A percentile compares a stretch with the other conserved stretches of the same genome.
Conservation (phyloP, 73 alveolate species). For the Stentor roeselii region DNA sequence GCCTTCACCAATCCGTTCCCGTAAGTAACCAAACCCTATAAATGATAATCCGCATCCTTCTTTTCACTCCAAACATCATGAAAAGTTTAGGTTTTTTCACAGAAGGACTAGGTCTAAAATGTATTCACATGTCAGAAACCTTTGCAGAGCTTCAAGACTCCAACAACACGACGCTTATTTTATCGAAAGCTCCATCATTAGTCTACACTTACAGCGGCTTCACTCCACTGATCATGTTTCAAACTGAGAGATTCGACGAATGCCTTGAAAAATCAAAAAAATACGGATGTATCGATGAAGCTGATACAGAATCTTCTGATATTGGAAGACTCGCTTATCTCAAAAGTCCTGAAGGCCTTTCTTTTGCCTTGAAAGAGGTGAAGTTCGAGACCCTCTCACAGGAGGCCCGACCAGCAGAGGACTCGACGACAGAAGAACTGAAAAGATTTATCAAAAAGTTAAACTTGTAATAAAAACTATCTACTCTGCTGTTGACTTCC, state of each 20-base stretch:
- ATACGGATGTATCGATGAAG: constrained; percentile 1
- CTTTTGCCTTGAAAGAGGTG: constrained; percentile 21
- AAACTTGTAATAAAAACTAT: neutral
- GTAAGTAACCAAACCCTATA: no score
- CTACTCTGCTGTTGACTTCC: neutral
- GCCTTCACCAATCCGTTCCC: no score
- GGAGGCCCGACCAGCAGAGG: neutral
- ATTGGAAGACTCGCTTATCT: constrained; percentile 3
- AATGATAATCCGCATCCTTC: neutral
- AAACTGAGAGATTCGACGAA: neutral
- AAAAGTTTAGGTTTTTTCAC: neutral
- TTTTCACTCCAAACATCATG: constrained; percentile 18
- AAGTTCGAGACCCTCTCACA: neutral
- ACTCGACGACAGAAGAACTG: neutral
- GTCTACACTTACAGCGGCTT: neutral
- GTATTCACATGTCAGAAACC: neutral
- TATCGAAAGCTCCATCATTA: neutral
- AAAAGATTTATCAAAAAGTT: neutral
- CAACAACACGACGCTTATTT: neutral
- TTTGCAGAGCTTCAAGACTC: constrained; percentile 16
- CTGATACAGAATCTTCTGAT: neutral
- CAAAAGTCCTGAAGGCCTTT: constrained; percentile 4
- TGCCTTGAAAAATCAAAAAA: neutral
- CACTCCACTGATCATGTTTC: neutral
- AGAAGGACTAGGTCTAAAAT: constrained; percentile 13